These are phyloP conservation scores for Sequoiadendron giganteum DNA, from an alignment of 75 land plant genomes.

Conservation along the genomic window DNA sequence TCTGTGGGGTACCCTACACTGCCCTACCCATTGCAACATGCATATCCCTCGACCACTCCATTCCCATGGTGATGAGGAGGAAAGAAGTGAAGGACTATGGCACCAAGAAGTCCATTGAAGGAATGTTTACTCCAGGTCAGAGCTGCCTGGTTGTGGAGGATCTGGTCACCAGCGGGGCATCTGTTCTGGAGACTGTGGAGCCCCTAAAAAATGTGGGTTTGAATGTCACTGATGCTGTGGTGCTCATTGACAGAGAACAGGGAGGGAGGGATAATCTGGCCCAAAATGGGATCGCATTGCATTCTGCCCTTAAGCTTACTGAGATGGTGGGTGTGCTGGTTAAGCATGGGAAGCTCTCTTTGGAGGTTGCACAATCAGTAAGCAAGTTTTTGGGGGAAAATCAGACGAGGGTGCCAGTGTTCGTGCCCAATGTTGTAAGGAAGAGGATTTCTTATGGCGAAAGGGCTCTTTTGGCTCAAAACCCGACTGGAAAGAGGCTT, in stretches of 20 bases:
- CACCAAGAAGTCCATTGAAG: conserved; percentile 83
- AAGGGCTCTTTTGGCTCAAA: conserved; percentile 69
- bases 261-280: conserved; percentile 78
- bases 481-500: conserved; percentile 72
- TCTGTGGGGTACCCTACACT: conserved; percentile 98
- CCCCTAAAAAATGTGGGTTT: conserved; percentile 69
- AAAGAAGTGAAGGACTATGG: conserved; percentile 98
- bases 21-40: conserved; percentile 93
- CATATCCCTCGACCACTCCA: conserved; percentile 42
- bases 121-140: conserved; percentile 48
- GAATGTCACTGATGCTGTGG: conserved; percentile 76
- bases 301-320: conserved; percentile 63
- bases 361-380: conserved; percentile 65
- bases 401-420: conserved; percentile 47
- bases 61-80: conserved; percentile 97
- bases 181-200: conserved; percentile 84
- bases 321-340: conserved; percentile 71
- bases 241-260: conserved; percentile 85
- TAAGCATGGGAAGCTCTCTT: conserved; percentile 55
- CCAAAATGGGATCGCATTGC: conserved; percentile 67
- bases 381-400: conserved; percentile 67
- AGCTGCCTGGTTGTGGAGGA: conserved; percentile 79
- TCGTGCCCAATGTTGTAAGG: conserved; percentile 11
- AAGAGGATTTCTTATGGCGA: conserved; percentile 48
- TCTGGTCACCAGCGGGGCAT: conserved; percentile 91